A percentile compares a stretch with the other conserved stretches of the same genome.
These are phyloP conservation scores for Hyaloperonospora brassicae DNA, from an alignment of 352 stramenopile genomes.

Conservation along the genomic window DNA sequence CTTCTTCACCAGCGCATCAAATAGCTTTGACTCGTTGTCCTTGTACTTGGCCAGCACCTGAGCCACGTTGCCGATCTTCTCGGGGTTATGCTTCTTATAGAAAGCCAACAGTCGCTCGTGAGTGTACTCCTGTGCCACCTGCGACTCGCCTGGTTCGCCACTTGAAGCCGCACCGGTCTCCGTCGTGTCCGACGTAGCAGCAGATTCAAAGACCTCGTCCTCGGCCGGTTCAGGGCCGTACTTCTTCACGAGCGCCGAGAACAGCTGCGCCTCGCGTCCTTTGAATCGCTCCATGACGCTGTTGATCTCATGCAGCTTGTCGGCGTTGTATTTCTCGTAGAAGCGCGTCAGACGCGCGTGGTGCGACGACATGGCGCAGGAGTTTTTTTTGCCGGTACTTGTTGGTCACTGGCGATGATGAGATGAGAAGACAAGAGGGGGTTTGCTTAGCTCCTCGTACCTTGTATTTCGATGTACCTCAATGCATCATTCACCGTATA, in stretches of 20 bases:
- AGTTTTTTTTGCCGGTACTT: no score
- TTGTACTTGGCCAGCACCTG: slow-evolving; percentile 70
- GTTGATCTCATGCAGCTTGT: slow-evolving; percentile 82
- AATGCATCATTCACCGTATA: no score
- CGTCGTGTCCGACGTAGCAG: slow-evolving; percentile 5
- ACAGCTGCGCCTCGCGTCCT: slow-evolving; percentile 64
- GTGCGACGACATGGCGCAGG: slow-evolving; percentile 37
- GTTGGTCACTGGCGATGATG: background rate
- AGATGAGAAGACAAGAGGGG: no score
- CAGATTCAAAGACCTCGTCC: slow-evolving; percentile 33
- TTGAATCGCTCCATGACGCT: slow-evolving; percentile 74
- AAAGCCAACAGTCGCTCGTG: slow-evolving; percentile 60
- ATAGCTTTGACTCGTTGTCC: slow-evolving; percentile 72
- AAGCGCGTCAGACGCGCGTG: slow-evolving; percentile 69
- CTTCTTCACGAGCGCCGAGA: slow-evolving; percentile 73
- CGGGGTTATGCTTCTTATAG: slow-evolving; percentile 79
- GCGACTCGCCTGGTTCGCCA: slow-evolving; percentile 10
- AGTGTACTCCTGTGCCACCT: slow-evolving; percentile 48
- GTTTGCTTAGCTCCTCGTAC: background rate
- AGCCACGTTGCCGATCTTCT: slow-evolving; percentile 63
- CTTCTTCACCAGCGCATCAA: slow-evolving; percentile 77
- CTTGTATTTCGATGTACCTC: background rate
- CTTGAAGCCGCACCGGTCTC: slow-evolving; percentile 17
- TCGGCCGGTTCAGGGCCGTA: slow-evolving; percentile 65
- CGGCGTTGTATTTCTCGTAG: slow-evolving; percentile 80